Evolutionary conservation across 176 grass and related monocot species (phyloP).

Genomic region (Triticum timopheevii): DNA sequence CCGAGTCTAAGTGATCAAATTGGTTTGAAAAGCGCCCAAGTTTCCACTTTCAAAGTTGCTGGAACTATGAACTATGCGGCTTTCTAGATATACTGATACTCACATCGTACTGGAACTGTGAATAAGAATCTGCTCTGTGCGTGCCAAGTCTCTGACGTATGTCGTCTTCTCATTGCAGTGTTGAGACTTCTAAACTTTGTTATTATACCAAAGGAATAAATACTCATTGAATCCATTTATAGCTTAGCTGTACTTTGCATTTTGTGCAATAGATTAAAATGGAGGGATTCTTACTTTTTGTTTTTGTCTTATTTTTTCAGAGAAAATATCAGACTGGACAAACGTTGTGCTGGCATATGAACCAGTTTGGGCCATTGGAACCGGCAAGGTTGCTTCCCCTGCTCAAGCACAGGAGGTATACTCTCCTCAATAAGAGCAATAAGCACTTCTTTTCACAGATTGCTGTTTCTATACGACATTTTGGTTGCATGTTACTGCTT

Average conservation of each 20-base stretch:
- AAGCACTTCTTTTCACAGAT: background rate
- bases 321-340: conserved; percentile 65
- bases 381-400: conserved; percentile 82
- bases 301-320: conserved; percentile 37
- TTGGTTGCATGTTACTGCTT: background rate
- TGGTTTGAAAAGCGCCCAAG: background rate
- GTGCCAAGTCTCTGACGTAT: background rate
- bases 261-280: background rate
- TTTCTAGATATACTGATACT: too few species aligned
- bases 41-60: too few species aligned
- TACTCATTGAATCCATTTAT: background rate
- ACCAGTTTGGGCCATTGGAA: conserved; percentile 96
- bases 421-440: background rate
- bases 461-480: background rate
- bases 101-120: background rate
- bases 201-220: background rate
- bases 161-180: conserved; percentile 37
- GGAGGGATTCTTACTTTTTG: background rate
- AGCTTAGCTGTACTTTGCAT: background rate
- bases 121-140: background rate
- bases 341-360: conserved; percentile 90
- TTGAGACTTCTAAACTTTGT: conserved; percentile 33
- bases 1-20: background rate
- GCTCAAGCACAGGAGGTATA: conserved; percentile 83
- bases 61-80: too few species aligned